phyloP scores from a whole-genome alignment of 2,329 filamentous ascomycete species.

The Xylariales sp. region DNA sequence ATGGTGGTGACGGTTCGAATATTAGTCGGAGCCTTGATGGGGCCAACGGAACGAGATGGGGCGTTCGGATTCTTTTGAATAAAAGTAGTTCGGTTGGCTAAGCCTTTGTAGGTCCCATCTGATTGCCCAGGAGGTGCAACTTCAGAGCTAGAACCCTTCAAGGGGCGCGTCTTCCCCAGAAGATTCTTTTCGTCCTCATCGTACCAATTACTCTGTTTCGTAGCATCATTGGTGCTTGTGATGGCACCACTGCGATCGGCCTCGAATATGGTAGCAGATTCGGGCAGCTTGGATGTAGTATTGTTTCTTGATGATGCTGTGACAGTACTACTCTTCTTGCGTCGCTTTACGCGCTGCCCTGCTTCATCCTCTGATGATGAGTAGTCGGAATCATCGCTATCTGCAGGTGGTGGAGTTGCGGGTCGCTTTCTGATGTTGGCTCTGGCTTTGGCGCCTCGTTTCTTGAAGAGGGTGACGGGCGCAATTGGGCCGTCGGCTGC shows the following conservation, averaged over 20 bases:
- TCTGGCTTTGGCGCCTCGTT: constrained; percentile 72
- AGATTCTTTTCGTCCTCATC: constrained; percentile 66
- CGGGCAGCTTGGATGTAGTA: constrained; percentile 32
- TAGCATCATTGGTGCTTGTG: constrained; percentile 75
- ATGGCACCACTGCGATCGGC: constrained; percentile 61
- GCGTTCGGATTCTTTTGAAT: constrained; percentile 79
- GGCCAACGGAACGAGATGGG: constrained; percentile 67
- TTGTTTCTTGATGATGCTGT: constrained; percentile 58
- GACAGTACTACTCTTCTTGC: constrained; percentile 62
- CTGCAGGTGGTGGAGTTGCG: constrained; percentile 68
- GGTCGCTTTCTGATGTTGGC: constrained; percentile 76
- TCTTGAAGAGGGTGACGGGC: constrained; percentile 75
- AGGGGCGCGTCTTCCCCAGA: constrained; percentile 49
- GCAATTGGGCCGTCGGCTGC: constrained; percentile 26
- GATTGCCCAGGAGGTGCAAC: constrained; percentile 16
- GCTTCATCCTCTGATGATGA: constrained; percentile 73
- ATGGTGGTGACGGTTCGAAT: constrained; percentile 86
- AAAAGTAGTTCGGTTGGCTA: constrained; percentile 68
- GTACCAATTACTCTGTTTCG: constrained; percentile 85
- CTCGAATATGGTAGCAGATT: constrained; percentile 50
- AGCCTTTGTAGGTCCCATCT: constrained; percentile 73
- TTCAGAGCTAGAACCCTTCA: constrained; percentile 17
- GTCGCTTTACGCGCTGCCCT: constrained; percentile 74
- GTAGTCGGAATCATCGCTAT: constrained; percentile 54
- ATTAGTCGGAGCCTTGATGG: constrained; percentile 83